These are phyloP conservation scores for Phytophthora agathidicida DNA, from an alignment of 352 stramenopile species.

Conservation along the genomic window DNA sequence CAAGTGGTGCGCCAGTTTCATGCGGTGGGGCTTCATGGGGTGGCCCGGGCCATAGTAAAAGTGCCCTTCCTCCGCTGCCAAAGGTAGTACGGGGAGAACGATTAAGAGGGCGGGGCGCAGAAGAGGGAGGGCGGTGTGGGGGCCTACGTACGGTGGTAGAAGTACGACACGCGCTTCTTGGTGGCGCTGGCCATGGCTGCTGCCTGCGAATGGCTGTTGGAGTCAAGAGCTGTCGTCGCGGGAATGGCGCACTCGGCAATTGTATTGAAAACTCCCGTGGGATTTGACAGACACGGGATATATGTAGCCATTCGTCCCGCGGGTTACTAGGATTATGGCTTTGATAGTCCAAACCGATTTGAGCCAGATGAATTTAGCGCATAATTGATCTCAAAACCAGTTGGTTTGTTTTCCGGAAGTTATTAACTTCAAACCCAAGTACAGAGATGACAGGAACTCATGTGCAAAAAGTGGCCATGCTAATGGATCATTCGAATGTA, in stretches of 20 bases:
- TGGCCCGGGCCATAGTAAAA: constrained; percentile 97
- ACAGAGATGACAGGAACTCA: too few species aligned
- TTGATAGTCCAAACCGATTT: too few species aligned
- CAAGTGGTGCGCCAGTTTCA: constrained; percentile 98
- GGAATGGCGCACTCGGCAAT: background rate
- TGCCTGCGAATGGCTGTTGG: constrained; percentile 14
- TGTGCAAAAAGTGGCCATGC: too few species aligned
- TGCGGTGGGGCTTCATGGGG: constrained; percentile 97
- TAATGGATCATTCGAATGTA: too few species aligned
- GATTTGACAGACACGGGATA: background rate
- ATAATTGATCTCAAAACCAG: too few species aligned
- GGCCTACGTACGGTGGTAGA: constrained; percentile 82
- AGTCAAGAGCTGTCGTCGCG: background rate
- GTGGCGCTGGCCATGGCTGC: constrained; percentile 47
- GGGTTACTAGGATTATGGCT: too few species aligned
- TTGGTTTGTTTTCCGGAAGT: too few species aligned
- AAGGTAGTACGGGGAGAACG: constrained; percentile 3
- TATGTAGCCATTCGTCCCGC: background rate
- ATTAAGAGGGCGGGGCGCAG: constrained; percentile 2
- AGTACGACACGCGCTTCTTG: constrained; percentile 88
- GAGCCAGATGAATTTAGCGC: too few species aligned
- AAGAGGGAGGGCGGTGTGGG: too few species aligned
- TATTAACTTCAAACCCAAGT: too few species aligned
- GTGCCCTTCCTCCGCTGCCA: constrained; percentile 94
- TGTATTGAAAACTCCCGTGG: background rate